These are phyloP conservation scores for Rhizophagus prolifer DNA, from an alignment of 192 early-diverging fungal species.

Conservation along the genomic window DNA sequence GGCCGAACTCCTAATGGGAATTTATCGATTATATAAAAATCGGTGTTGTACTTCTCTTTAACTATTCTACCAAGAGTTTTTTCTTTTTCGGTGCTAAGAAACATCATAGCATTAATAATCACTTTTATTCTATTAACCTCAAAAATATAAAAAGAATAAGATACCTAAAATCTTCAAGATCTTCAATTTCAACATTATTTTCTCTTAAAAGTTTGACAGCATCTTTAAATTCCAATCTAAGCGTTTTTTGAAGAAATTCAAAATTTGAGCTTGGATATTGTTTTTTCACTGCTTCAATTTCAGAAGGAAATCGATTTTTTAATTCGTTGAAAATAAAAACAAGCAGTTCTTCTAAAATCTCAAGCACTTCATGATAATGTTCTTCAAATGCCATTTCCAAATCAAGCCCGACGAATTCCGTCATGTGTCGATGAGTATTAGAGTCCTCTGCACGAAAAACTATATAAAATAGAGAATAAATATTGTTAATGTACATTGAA, in stretches of 20 bases:
- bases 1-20: conserved; percentile 95
- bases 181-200: conserved; percentile 84
- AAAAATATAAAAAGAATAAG: conserved; percentile 17
- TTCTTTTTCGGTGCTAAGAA: conserved; percentile 77
- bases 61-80: conserved; percentile 82
- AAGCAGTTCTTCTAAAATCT: conserved; percentile 91
- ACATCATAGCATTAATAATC: neutral
- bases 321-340: conserved; percentile 89
- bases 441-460: conserved; percentile 99
- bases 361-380: conserved; percentile 98
- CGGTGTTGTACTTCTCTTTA: conserved; percentile 91
- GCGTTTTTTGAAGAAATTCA: conserved; percentile 77
- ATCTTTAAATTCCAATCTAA: conserved; percentile 85
- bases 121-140: conserved; percentile 2
- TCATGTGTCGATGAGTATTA: conserved; percentile 98
- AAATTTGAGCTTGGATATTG: conserved; percentile 96
- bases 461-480: conserved; percentile 11
- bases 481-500: neutral
- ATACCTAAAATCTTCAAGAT: conserved; percentile 87
- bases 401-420: conserved; percentile 98
- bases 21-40: conserved; percentile 99
- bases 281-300: conserved; percentile 80
- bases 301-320: conserved; percentile 74
- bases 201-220: conserved; percentile 87
- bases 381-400: conserved; percentile 99